These are phyloP conservation scores for Helenozyma baotianmanensis DNA, from an alignment of 805 yeast genomes.

Conservation along the genomic window DNA sequence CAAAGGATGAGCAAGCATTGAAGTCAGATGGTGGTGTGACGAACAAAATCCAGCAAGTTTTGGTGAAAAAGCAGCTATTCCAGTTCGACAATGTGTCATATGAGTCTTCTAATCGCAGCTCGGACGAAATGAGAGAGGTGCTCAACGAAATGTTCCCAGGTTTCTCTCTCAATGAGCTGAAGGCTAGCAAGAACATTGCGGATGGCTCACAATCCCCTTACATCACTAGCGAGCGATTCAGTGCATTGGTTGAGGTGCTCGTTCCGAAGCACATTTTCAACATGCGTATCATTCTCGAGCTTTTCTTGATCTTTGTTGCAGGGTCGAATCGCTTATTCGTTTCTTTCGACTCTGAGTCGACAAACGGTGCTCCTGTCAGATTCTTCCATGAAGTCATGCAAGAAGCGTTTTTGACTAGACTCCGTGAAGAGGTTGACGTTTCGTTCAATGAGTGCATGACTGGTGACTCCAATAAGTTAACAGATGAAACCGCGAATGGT, in stretches of 20 bases:
- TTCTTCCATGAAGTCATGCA: conserved; percentile 67
- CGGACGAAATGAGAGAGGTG: conserved; percentile 28
- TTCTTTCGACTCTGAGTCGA: conserved; percentile 9
- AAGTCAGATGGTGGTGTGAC: not conserved
- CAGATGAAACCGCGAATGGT: not conserved
- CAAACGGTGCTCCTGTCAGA: conserved; percentile 19
- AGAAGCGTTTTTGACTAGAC: conserved; percentile 56
- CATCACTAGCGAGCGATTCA: conserved; percentile 55
- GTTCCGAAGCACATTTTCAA: conserved; percentile 72
- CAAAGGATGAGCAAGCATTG: not conserved
- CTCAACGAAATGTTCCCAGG: conserved; percentile 73
- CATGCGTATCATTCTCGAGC: conserved; percentile 73
- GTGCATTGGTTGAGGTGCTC: conserved; percentile 55
- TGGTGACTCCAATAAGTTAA: conserved; percentile 1
- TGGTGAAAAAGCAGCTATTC: conserved; percentile 24
- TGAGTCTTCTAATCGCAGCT: conserved; percentile 9
- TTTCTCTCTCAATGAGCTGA: conserved; percentile 30
- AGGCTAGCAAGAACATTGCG: too few species aligned
- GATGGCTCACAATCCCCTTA: too few species aligned
- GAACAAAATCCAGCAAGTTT: conserved; percentile 19
- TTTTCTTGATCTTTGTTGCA: conserved; percentile 63
- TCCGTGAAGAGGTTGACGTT: conserved; percentile 50
- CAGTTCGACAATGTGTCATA: conserved; percentile 29
- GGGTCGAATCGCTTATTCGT: conserved; percentile 41
- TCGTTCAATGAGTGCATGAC: conserved; percentile 44